These are phyloP conservation scores for Lactarius tabidus DNA, from an alignment of 768 basidiomycete species.

Conservation along the genomic window DNA sequence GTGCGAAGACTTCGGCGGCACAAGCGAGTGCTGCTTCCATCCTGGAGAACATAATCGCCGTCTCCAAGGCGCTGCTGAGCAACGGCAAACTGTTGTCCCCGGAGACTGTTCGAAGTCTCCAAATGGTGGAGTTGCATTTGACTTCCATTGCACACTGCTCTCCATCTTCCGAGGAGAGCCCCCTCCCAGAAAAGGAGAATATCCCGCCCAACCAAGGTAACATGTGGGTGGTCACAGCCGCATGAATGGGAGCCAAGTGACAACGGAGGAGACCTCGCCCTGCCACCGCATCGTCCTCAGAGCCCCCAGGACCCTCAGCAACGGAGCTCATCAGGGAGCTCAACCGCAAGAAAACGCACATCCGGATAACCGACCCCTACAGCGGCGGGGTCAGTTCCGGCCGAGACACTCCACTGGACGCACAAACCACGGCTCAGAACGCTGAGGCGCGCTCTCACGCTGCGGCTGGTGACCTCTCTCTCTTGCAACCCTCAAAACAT, in stretches of 20 bases:
- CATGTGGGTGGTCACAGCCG: neutral
- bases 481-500: too few relatives aligned
- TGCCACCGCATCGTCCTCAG: too few relatives aligned
- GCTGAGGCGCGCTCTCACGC: too few relatives aligned
- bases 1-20: neutral
- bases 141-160: neutral
- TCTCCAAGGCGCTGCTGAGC: neutral
- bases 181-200: neutral
- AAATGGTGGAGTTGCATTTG: neutral
- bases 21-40: neutral
- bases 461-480: too few relatives aligned
- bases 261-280: too few relatives aligned
- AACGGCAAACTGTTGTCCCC: neutral
- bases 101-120: neutral
- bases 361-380: too few relatives aligned
- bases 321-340: too few relatives aligned
- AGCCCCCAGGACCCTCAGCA: too few relatives aligned
- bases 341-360: too few relatives aligned
- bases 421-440: too few relatives aligned
- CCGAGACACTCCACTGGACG: too few relatives aligned
- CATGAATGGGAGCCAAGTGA: neutral
- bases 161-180: neutral
- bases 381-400: too few relatives aligned
- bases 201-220: slow-evolving; percentile 1
- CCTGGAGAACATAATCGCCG: neutral